phyloP scores from a whole-genome alignment of 2,329 filamentous ascomycete genomes.

The Fusarium marasasianum region DNA sequence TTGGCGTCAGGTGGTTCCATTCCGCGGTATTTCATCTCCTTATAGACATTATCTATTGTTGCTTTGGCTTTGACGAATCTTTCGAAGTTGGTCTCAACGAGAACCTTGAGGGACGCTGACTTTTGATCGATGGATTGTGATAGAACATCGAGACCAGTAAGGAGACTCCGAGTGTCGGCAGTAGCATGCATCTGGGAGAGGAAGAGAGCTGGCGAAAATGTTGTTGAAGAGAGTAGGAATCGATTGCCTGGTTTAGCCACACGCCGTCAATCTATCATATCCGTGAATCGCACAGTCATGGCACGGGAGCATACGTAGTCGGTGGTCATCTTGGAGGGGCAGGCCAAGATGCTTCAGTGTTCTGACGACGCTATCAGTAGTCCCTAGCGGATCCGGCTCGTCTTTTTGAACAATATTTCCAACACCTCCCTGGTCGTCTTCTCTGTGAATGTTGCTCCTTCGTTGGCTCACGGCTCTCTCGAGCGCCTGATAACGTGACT shows the following conservation, averaged over 20 bases:
- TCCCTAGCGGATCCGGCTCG: conserved; percentile 91
- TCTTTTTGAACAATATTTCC: conserved; percentile 88
- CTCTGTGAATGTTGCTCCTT: conserved; percentile 72
- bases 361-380: conserved; percentile 84
- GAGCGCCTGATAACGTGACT: conserved; percentile 85
- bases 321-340: conserved; percentile 83
- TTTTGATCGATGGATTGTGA: conserved; percentile 97
- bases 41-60: conserved; percentile 98
- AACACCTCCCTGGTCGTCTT: conserved; percentile 71
- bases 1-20: conserved; percentile 60
- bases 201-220: conserved; percentile 91
- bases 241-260: conserved; percentile 72
- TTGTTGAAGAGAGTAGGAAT: conserved; percentile 94
- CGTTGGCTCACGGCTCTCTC: conserved; percentile 77
- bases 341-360: conserved; percentile 80
- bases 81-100: conserved; percentile 98
- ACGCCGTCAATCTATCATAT: conserved; percentile 26
- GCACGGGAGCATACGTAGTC: conserved; percentile 68
- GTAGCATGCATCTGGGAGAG: conserved; percentile 90
- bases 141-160: conserved; percentile 84
- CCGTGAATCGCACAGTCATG: conserved; percentile 4
- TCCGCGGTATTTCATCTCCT: conserved; percentile 87
- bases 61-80: conserved; percentile 97
- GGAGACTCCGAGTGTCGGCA: conserved; percentile 82
- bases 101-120: conserved; percentile 92